Evolutionary conservation across 73 alveolate genomes (phyloP), one percentile per base, ranked within the genome.

Genomic region (Diophrys sp.): DNA sequence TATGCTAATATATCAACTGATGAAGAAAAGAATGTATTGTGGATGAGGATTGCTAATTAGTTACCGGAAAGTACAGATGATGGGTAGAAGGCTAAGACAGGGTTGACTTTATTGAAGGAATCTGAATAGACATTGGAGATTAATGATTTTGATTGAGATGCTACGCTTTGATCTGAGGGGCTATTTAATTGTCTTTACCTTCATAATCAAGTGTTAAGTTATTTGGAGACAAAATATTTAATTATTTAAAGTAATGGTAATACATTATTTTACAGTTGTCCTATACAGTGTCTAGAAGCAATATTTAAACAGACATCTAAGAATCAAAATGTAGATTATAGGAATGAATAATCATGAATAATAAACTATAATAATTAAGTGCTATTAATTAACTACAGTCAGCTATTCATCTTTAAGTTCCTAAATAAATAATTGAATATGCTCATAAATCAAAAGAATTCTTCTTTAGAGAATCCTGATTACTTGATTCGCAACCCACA

Each of bases 71-170:
- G 79, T 44, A 24, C 56, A 33, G 83, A 68, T 33, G 33, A 54
- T 1, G 67, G 30, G 26, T 77, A 54, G 29, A 30, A 33, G 18
- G 56, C 69, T 23, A 31, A 71, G 23, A 87, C 82, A 66, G 98
- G 98, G 26, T 80, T 94, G 53, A 85, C 78, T 66, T 83, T 97
- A 14, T 87, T 95, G 87, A 86, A 93, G 81, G 97, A 97, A 66
- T 81, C 84, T 24, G 29, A 93, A 75, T 76, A 95, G 33, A 70
- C 90, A 31, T 87, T 97, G 56, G 96, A 95, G 80, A 95, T 97
- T 24, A 99, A 97, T 74, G 99, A 97, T n/a, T 87, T 90, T 97
- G 24, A 88, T 97, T 34, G 97, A 97, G 18, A 86, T 89, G 55
- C n/a, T n/a, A n/a, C n/a, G n/a, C n/a, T n/a, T n/a, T n/a, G n/a